Evolutionary conservation across 208 protist species (phyloP).

Genomic region (Trichomonas gallinae): DNA sequence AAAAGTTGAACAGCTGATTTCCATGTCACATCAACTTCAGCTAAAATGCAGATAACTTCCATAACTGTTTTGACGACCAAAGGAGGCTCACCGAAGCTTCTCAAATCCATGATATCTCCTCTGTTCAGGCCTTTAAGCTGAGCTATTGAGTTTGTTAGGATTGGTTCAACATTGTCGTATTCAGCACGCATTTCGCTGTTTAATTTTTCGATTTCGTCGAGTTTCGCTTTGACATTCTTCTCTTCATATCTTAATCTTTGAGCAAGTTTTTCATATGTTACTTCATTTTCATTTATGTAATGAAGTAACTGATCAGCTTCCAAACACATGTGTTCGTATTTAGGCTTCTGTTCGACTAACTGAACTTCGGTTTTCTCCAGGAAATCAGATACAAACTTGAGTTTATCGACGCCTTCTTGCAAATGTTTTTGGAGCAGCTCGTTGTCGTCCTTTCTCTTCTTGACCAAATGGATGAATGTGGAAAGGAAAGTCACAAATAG

Average conservation of each 20-base stretch:
- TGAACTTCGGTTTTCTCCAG: conserved; percentile 77
- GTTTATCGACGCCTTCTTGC: conserved; percentile 60
- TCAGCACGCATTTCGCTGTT: conserved; percentile 67
- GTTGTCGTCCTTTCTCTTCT: conserved; percentile 54
- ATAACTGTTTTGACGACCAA: conserved; percentile 76
- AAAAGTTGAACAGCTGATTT: conserved; percentile 58
- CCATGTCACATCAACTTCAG: conserved; percentile 57
- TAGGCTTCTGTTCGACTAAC: conserved; percentile 74
- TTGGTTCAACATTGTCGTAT: conserved; percentile 73
- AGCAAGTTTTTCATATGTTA: conserved; percentile 51
- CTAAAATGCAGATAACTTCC: conserved; percentile 81
- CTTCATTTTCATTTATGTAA: conserved; percentile 65
- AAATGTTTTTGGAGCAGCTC: not conserved
- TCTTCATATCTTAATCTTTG: conserved; percentile 60
- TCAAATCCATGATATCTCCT: conserved; percentile 77
- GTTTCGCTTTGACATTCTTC: conserved; percentile 40
- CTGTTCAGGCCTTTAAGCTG: conserved; percentile 70
- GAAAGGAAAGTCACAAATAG: conserved; percentile 77
- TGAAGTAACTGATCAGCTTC: conserved; percentile 72
- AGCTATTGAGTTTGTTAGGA: conserved; percentile 65
- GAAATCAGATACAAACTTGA: conserved; percentile 65
- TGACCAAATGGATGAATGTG: conserved; percentile 56
- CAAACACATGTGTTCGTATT: conserved; percentile 66
- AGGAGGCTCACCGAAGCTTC: conserved; percentile 74
- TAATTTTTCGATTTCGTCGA: conserved; percentile 63